A percentile compares a stretch with the other conserved stretches of the same genome.
These are phyloP conservation scores for Homolaphlyctis polyrhiza DNA, from an alignment of 371 early-diverging fungal genomes.

Conservation along the genomic window DNA sequence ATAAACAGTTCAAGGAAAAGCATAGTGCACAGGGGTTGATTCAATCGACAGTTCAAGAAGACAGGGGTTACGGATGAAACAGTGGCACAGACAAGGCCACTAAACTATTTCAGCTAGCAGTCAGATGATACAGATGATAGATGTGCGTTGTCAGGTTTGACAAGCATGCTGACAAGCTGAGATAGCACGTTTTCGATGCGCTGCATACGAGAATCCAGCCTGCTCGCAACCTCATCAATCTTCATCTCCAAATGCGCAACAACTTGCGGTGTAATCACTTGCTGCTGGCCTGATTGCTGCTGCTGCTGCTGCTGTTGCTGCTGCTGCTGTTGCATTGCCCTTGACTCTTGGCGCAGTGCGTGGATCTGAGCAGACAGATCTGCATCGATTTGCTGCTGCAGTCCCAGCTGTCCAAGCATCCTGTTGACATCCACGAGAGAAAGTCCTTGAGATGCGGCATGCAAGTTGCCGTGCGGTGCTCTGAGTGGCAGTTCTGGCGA, in stretches of 20 bases:
- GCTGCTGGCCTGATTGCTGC: not conserved
- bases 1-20: too few relatives aligned
- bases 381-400: not conserved
- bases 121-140: too few relatives aligned
- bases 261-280: not conserved
- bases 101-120: too few relatives aligned
- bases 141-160: too few relatives aligned
- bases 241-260: not conserved
- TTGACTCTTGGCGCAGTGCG: too few relatives aligned
- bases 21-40: too few relatives aligned
- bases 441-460: not conserved
- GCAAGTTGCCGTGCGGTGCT: not conserved
- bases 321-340: not conserved
- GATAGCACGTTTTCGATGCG: not conserved
- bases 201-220: not conserved
- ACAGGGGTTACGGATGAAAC: too few relatives aligned
- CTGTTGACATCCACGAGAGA: not conserved
- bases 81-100: too few relatives aligned
- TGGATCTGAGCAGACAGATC: not conserved
- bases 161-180: too few relatives aligned
- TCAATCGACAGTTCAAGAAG: too few relatives aligned
- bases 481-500: not conserved
- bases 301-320: not conserved
- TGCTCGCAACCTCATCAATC: not conserved
- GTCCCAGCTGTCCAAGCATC: not conserved